Base-by-base conservation (phyloP, 768 basidiomycete genomes). In the Pholiota molesta region DNA sequence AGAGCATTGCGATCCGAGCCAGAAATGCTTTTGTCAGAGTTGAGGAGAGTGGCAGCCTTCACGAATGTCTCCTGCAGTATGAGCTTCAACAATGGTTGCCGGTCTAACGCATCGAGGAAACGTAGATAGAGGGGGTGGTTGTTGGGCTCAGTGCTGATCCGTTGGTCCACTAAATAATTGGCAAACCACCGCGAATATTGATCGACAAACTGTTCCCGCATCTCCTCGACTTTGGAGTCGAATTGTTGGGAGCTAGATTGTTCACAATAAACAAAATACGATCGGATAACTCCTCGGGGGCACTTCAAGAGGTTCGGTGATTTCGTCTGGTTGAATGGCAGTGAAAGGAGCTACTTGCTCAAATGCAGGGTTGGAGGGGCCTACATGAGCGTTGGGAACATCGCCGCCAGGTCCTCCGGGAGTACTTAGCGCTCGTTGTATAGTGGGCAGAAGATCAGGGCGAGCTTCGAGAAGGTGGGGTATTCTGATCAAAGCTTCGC, bases 261-360 rank as follows among this genome's bases (percentile, higher is more conserved):
- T 99, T 99, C 76, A 99, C 88, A 69, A 98, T 97, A 81, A 99
- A 99, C 52, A 99, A 80, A 65, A 99, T 95, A 63, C 88, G 90
- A 80, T 99, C 97, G 29, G 94, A 94, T 39, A 90, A 75, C 67
- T 94, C 94, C 73, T 97, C 94, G 90, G 84, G 3, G 97, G 97
- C 56, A 80, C 74, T 49, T 84, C 80, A 17, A 89, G 79, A 51
- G 86, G 86, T 13, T 80, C 79, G n/a, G 87, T 85, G 44, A 90
- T 72, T 9, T 69, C 66, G 69, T 95, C 93, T 11, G 91, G 86
- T 62, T 85, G 87, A 47, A 97, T 92, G 31, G 95, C 82, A 6
- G 81, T 87, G 77, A 97, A 97, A 21, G 73, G 66, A n/a, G 73
- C 63, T 21, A 66, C 65, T 28, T 66, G 47, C 16, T 72, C 71